Evolutionary conservation across 139 green algal species (phyloP).

Genomic region (Closterium sp.): DNA sequence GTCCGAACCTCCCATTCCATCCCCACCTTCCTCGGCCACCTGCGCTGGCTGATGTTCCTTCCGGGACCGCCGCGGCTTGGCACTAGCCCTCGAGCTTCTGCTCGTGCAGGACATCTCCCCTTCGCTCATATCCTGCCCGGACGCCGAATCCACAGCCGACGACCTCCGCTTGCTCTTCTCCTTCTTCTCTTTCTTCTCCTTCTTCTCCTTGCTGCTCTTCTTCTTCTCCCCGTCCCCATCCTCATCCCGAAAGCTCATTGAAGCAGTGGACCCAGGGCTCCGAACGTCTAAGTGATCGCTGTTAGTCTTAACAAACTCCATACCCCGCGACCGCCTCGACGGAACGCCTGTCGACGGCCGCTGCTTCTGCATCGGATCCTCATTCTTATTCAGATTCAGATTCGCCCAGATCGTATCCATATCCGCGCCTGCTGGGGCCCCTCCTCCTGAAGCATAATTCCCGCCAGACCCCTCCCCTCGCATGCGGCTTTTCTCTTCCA

Average conservation of each 20-base stretch:
- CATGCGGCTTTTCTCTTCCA: neutral
- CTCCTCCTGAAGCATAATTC: too few relatives aligned
- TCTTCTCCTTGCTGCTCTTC: neutral
- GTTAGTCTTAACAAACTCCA: neutral
- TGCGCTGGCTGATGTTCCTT: neutral
- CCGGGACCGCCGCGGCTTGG: neutral
- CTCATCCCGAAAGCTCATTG: neutral
- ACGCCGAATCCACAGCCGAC: neutral
- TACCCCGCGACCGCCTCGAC: neutral
- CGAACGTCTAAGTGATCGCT: neutral
- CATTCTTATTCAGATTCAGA: neutral
- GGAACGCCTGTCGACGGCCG: neutral
- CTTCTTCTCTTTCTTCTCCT: neutral
- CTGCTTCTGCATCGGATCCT: neutral
- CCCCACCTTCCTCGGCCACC: neutral
- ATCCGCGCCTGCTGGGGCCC: neutral
- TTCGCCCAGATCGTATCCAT: neutral
- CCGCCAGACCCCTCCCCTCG: neutral
- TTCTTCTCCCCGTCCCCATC: neutral
- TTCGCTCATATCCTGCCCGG: neutral
- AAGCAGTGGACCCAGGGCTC: neutral
- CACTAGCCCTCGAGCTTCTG: neutral
- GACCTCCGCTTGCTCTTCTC: neutral
- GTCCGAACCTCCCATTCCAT: neutral
- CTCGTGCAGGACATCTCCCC: neutral